Evolutionary conservation across 345 rosid species (phyloP).

Genomic region (Nephelium lappaceum): DNA sequence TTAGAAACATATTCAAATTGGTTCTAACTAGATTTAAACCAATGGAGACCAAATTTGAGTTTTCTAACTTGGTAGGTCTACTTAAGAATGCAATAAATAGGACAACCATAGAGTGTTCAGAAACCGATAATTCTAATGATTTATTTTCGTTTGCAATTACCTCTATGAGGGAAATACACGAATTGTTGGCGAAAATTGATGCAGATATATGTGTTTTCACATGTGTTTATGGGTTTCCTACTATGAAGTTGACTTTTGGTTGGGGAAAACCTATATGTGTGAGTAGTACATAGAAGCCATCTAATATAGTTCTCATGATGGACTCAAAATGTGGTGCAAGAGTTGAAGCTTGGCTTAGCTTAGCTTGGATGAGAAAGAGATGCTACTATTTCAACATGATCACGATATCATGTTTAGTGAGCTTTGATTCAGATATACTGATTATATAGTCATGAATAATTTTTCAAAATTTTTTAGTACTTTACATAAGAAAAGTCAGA

Average conservation of each 20-base stretch:
- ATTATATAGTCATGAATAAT: no score
- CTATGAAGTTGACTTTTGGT: constrained; percentile 56
- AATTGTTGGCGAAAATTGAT: constrained; percentile 15
- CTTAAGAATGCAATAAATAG: constrained; percentile 18
- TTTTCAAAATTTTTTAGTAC: no score
- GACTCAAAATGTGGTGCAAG: no score
- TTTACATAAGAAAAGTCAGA: no score
- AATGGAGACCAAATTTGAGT: background rate
- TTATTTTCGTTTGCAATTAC: constrained; percentile 1
- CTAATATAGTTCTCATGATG: constrained; percentile 35
- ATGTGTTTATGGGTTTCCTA: constrained; percentile 41
- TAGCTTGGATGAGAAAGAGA: no score
- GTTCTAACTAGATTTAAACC: constrained; percentile 13
- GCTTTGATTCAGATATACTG: no score
- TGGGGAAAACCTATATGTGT: constrained; percentile 60
- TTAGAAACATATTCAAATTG: constrained; percentile 5
- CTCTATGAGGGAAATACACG: background rate
- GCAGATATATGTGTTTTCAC: constrained; percentile 25
- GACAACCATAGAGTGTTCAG: background rate
- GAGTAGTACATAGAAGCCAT: constrained; percentile 26
- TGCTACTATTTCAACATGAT: no score
- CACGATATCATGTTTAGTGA: no score
- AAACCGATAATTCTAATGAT: background rate
- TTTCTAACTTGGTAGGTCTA: constrained; percentile 22
- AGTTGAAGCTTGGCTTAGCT: no score